phyloP scores from a whole-genome alignment of 2,329 filamentous ascomycete genomes.

The Helotiales sp. region DNA sequence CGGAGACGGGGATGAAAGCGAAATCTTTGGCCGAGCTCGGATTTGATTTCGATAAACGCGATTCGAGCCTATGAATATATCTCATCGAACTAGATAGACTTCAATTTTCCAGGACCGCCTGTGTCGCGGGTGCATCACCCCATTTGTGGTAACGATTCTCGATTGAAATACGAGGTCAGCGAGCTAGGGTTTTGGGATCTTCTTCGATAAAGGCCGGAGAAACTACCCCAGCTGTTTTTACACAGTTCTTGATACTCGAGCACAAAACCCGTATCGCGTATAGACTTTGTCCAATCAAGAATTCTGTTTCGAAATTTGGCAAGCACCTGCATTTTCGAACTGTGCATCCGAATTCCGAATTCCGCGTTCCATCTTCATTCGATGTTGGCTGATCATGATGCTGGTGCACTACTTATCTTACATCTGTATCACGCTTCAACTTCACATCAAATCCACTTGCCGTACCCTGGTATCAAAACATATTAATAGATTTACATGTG shows the following conservation, averaged over 20 bases:
- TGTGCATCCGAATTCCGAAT: neutral
- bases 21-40: slow-evolving; percentile 74
- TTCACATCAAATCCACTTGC: neutral
- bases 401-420: neutral
- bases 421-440: neutral
- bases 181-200: too few species aligned
- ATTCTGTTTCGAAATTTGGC: neutral
- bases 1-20: slow-evolving; percentile 66
- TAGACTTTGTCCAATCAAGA: neutral
- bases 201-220: too few species aligned
- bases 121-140: too few species aligned
- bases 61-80: neutral
- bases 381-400: neutral
- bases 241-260: too few species aligned
- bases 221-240: too few species aligned
- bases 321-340: neutral
- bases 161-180: too few species aligned
- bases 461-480: neutral
- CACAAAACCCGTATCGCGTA: neutral
- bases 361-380: slow-evolving; percentile 4
- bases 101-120: too few species aligned
- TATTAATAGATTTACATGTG: slow-evolving; percentile 24
- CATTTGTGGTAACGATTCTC: too few species aligned
- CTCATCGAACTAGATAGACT: neutral
- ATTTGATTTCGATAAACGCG: slow-evolving; percentile 53